phyloP scores from a whole-genome alignment of 1,284 basidiomycete species.

The Termitomyces sp. region DNA sequence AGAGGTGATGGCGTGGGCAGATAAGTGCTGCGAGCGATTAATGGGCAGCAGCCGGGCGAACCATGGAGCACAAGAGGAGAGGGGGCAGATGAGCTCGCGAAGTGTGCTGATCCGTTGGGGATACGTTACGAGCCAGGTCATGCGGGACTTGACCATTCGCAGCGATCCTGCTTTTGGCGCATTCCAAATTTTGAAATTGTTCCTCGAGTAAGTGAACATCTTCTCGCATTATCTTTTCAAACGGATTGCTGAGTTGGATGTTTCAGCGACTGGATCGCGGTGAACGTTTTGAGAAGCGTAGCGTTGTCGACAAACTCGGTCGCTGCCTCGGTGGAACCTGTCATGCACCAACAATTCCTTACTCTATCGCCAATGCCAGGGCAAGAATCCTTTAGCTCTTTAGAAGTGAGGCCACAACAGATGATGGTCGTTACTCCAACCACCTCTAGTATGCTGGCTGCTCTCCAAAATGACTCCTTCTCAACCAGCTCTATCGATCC shows the following conservation, averaged over 20 bases:
- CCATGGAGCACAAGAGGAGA: constrained; percentile 54
- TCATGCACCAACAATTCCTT: constrained; percentile 83
- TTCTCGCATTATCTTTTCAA: constrained; percentile 14
- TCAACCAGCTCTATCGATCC: constrained; percentile 58
- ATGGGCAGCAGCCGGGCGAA: constrained; percentile 62
- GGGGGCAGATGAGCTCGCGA: constrained; percentile 77
- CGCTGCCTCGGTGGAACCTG: constrained; percentile 81
- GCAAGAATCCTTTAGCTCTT: constrained; percentile 62
- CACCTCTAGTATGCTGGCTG: constrained; percentile 82
- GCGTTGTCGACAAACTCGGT: constrained; percentile 85
- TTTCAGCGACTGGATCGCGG: constrained; percentile 79
- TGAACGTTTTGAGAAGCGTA: constrained; percentile 80
- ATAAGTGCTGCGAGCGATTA: constrained; percentile 78
- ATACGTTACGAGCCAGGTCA: constrained; percentile 86
- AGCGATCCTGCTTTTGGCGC: constrained; percentile 86
- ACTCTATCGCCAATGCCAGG: constrained; percentile 76
- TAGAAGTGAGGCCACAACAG: constrained; percentile 52
- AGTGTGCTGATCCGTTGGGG: constrained; percentile 86
- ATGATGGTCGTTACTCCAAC: constrained; percentile 74
- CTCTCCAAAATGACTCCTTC: constrained; percentile 71
- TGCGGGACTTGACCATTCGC: constrained; percentile 83
- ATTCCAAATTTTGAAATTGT: constrained; percentile 85
- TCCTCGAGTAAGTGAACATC: constrained; percentile 68
- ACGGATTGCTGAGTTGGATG: constrained; percentile 16
- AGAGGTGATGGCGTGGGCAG: constrained; percentile 84